Evolutionary conservation across 2,329 filamentous ascomycete species (phyloP), one percentile per base, ranked within the genome.

Genomic region (Akanthomyces uredinophilus): DNA sequence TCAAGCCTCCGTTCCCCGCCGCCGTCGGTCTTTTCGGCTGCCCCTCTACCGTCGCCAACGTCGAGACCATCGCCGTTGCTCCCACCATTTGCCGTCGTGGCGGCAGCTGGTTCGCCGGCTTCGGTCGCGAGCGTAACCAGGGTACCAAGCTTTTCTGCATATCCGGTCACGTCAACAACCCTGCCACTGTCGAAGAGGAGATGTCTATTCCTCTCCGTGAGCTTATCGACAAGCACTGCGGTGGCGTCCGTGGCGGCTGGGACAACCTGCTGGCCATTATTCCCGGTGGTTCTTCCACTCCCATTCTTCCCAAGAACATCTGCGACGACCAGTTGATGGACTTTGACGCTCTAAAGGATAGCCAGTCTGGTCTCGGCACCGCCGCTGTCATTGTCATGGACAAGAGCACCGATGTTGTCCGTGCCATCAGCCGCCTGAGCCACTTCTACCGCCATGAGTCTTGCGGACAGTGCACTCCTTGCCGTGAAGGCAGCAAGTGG

Each of bases 311-410:
- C 68, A 96, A 94, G 83, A 78, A 77, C 66, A 79, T 96, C 67
- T 98, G 95, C 76, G 93, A 97, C 75, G 88, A 96, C 71, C 94
- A 98, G 77, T 79, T 99, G 61, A 99, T 99, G 95, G 95, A 99
- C 80, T 99, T 98, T 73, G 95, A 99, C 74, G 93, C 91, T 11
- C 86, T 99, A 69, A 99, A 99, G 85, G 95, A 99, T 78, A 93
- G 88, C 69, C 95, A 98, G 79, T 96, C 92, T 65, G 95, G 95
- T 85, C 88, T 99, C 16, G 95, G 95, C 69, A 99, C 95, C 7
- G 95, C 95, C 4, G 95, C 95, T 63, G 94, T 99, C 68, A 96
- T 99, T 72, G 95, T 99, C 75, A 96, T 99, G 91, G 95, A 99
- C 80, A 96, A 98, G 84, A 94, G 89, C 72, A 91, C 95, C 66